These are phyloP conservation scores for Euphorbia schlechtendalii DNA, from an alignment of 441 rosid genomes.

Conservation along the genomic window DNA sequence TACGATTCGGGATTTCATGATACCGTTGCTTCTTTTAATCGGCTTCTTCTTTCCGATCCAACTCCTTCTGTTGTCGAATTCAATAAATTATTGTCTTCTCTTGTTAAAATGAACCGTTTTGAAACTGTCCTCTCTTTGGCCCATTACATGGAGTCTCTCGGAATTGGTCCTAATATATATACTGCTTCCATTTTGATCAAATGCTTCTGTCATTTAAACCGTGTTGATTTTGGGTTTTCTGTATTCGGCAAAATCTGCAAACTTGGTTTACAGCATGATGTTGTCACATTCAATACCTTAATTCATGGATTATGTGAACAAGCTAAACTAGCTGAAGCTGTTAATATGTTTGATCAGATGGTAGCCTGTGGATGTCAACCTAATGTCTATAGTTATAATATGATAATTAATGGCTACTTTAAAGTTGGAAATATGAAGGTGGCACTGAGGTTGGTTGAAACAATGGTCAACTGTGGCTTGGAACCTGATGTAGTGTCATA, in stretches of 20 bases:
- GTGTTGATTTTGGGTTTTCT: no score
- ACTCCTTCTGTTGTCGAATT: background rate
- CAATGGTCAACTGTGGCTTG: background rate
- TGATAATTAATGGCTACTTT: no score
- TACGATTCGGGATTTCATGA: no score
- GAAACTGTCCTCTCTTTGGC: background rate
- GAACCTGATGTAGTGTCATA: background rate
- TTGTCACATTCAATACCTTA: constrained; percentile 15
- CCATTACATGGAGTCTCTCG: background rate
- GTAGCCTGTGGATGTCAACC: background rate
- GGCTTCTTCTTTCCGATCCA: background rate
- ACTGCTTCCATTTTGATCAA: no score
- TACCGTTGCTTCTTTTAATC: background rate
- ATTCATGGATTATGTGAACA: background rate
- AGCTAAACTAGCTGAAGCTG: background rate
- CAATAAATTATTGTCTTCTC: background rate
- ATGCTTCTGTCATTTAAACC: no score
- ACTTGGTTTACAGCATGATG: background rate
- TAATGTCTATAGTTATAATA: background rate
- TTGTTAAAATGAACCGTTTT: background rate
- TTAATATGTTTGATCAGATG: background rate
- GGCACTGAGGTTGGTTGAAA: background rate
- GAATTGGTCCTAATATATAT: background rate
- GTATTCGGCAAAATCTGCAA: no score
- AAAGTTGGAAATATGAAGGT: background rate